A percentile compares a stretch with the other conserved stretches of the same genome.
Conservation (phyloP, 2,329 filamentous ascomycete genomes). For the Pyricularia sp. region DNA sequence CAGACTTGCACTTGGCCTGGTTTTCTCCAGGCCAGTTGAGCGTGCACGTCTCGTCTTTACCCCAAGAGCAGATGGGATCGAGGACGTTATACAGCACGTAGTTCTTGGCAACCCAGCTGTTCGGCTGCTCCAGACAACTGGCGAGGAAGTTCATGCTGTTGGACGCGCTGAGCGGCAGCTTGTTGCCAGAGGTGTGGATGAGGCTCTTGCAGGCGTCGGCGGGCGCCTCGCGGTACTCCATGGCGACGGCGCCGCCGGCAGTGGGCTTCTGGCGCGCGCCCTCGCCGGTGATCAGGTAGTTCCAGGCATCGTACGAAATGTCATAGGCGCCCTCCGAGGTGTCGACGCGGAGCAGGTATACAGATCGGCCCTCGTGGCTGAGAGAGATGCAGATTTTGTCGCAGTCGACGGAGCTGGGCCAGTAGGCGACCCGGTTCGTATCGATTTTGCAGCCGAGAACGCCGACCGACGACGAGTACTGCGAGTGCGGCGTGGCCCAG, state of each 20-base stretch:
- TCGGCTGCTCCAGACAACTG: conserved; percentile 26
- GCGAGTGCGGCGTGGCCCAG: conserved; percentile 39
- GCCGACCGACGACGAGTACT: conserved; percentile 43
- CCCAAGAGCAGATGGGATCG: conserved; percentile 35
- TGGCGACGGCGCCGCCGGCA: conserved; percentile 34
- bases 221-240: conserved; percentile 35
- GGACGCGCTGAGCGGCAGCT: conserved; percentile 39
- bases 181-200: conserved; percentile 32
- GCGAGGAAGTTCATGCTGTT: conserved; percentile 44
- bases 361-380: conserved; percentile 29
- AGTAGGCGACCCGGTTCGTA: conserved; percentile 49
- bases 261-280: conserved; percentile 31
- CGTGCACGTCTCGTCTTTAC: conserved; percentile 36
- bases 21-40: conserved; percentile 22
- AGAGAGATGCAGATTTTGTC: conserved; percentile 44
- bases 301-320: conserved; percentile 48
- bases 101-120: conserved; percentile 40
- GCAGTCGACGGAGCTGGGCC: conserved; percentile 39
- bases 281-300: conserved; percentile 39
- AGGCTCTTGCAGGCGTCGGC: conserved; percentile 35
- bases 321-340: conserved; percentile 42
- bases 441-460: conserved; percentile 48
- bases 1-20: conserved; percentile 36
- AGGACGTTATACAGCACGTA: conserved; percentile 39
- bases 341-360: conserved; percentile 47